phyloP scores from a whole-genome alignment of 148 eudicot species.

The Diospyros kaki region DNA sequence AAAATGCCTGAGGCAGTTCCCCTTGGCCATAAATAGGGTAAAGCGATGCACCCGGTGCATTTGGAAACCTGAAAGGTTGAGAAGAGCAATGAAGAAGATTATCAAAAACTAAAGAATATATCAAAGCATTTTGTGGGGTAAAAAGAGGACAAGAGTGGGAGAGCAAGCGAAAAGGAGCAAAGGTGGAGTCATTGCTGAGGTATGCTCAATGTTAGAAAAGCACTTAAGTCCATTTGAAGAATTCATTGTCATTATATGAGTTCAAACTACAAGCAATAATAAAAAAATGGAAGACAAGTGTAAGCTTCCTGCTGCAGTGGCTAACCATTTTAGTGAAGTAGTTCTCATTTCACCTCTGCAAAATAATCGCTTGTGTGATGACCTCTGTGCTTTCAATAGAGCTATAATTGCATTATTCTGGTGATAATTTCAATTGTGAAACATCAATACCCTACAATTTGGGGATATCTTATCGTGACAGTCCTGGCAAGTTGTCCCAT shows the following conservation, averaged over 20 bases:
- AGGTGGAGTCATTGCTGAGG: background rate
- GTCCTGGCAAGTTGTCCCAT: background rate
- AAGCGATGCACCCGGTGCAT: slow-evolving; percentile 78
- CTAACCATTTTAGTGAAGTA: background rate
- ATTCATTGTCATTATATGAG: background rate
- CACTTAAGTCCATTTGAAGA: background rate
- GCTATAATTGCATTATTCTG: background rate
- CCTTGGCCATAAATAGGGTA: slow-evolving; percentile 97
- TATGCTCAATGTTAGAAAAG: background rate
- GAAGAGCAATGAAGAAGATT: background rate
- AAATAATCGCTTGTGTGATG: background rate
- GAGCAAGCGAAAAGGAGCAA: slow-evolving; percentile 7
- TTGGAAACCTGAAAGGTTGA: slow-evolving; percentile 56
- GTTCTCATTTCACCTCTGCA: background rate
- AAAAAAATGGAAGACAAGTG: background rate
- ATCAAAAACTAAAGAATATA: background rate
- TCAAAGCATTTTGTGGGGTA: background rate
- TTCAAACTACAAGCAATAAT: background rate
- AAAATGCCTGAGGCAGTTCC: slow-evolving; percentile 89
- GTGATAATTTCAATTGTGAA: background rate
- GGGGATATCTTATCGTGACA: background rate
- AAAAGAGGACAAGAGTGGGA: background rate
- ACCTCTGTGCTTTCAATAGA: background rate
- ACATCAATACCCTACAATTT: background rate
- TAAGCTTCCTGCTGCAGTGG: background rate